Evolutionary conservation across 306 rosid species (phyloP), one percentile per base, ranked within the genome.

Genomic region (Cicer cuneatum): DNA sequence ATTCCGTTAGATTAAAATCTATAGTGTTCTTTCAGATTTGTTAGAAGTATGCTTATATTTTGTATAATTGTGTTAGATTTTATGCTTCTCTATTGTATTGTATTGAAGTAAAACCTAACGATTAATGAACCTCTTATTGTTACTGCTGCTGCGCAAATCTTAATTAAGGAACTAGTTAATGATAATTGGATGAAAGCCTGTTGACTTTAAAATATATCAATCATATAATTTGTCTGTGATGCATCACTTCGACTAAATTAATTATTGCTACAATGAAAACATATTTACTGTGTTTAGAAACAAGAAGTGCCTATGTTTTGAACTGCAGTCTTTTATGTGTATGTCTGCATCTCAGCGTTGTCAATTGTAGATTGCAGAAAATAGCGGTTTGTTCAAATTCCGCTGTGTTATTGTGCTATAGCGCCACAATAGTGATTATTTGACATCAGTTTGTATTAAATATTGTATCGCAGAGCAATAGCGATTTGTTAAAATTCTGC

Each of bases 271-370:
- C 38, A n/a, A 33, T 37, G 67, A 74, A 35, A 51, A 15, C 9
- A 35, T 7, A 18, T 45, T 13, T 54, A 38, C 35, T 61, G 48
- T 71, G 2, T 62, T 29, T 47, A 78, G 59, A 71, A 72, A 45
- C 59, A 49, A 13, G 21, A 9, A 19, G 37, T 47, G 7, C 48
- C 42, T 2, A 19, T 59, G 59, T 56, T 75, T 24, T 75, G 60
- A 18, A 53, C 2, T 58, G 66, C 42, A 9, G 19, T 40, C n/a
- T 3, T 42, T 63, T 65, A 5, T 19, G 52, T 24, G 65, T 54
- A 5, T 66, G 12, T 71, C 37, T 78, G 82, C 60, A 49, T 77
- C 10, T 52, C 35, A 29, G 35, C 4, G 35, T 29, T 21, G 2
- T 21, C 29, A 21, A 21, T 21, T 29, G 35, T 5, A 29, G 5